phyloP scores from a whole-genome alignment of 768 basidiomycete genomes.

The Naganishia vaughanmartiniae region DNA sequence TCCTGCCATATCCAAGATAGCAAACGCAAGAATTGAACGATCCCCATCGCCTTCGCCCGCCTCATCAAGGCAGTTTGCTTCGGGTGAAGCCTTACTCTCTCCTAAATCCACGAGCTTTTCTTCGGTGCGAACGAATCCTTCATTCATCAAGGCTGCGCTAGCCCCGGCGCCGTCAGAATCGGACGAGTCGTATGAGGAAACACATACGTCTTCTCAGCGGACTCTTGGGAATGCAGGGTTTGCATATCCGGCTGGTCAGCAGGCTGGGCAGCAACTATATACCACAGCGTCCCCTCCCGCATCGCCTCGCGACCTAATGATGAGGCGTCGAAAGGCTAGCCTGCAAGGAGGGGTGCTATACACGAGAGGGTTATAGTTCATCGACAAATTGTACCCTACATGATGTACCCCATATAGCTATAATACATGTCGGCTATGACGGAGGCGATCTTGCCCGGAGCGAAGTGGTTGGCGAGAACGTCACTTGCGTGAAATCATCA shows the following conservation, averaged over 20 bases:
- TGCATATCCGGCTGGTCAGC: neutral
- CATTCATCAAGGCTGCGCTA: neutral
- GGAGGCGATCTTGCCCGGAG: too few species aligned
- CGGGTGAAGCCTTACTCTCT: neutral
- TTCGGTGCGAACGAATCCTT: neutral
- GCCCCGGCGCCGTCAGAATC: neutral
- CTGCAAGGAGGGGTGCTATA: conserved; percentile 32
- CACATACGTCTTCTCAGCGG: neutral
- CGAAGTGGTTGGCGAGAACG: too few species aligned
- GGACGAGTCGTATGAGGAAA: neutral
- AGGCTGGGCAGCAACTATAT: neutral
- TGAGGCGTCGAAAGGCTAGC: conserved; percentile 29
- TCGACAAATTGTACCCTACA: neutral
- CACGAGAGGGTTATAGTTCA: conserved; percentile 4
- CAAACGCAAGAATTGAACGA: conserved; percentile 14
- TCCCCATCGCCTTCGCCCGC: conserved; percentile 22
- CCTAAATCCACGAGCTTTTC: neutral
- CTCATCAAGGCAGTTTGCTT: neutral
- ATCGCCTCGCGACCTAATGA: conserved; percentile 27
- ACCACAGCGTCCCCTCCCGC: conserved; percentile 17
- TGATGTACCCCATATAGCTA: neutral
- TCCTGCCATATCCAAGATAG: neutral
- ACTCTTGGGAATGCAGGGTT: too few species aligned
- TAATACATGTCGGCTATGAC: too few species aligned
- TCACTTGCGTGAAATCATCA: too few species aligned